These are phyloP conservation scores for Aspergillus awamori DNA, from an alignment of 2,329 filamentous ascomycete species.

Conservation along the genomic window DNA sequence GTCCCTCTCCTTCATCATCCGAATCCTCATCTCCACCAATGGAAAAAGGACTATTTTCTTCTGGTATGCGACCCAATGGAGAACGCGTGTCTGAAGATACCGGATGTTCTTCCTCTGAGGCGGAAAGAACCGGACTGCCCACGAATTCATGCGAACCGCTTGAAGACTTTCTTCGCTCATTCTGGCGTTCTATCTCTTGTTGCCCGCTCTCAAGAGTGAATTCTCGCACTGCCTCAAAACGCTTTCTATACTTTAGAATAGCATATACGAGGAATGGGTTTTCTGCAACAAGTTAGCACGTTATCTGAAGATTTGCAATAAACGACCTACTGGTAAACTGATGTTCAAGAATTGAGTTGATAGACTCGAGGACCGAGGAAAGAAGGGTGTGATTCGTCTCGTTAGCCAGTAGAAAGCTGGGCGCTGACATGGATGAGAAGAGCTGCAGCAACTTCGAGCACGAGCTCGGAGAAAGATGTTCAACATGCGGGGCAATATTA, in stretches of 20 bases:
- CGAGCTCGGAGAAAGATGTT: constrained; percentile 72
- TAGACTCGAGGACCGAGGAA: constrained; percentile 79
- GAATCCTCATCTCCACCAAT: constrained; percentile 79
- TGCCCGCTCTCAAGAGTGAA: constrained; percentile 93
- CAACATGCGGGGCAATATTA: constrained; percentile 84
- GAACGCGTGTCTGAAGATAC: constrained; percentile 56
- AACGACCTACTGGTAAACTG: constrained; percentile 70
- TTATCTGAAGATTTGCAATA: neutral
- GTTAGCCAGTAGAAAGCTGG: constrained; percentile 87
- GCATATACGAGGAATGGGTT: constrained; percentile 82
- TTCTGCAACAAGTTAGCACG: constrained; percentile 51
- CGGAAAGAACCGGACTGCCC: constrained; percentile 39
- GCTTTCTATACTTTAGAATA: constrained; percentile 76
- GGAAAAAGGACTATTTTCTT: constrained; percentile 79
- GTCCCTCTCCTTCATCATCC: constrained; percentile 62
- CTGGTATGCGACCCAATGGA: constrained; percentile 69
- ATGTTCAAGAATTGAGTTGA: constrained; percentile 88
- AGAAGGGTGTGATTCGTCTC: constrained; percentile 86
- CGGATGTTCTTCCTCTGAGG: constrained; percentile 45
- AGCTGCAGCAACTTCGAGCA: constrained; percentile 84
- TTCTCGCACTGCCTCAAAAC: constrained; percentile 79
- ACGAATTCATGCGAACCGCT: constrained; percentile 34
- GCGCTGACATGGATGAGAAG: constrained; percentile 89
- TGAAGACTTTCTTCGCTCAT: constrained; percentile 69
- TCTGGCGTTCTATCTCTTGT: constrained; percentile 83